Conservation (phyloP, 163 green algal species). For the Trebouxia gelatinosa region DNA sequence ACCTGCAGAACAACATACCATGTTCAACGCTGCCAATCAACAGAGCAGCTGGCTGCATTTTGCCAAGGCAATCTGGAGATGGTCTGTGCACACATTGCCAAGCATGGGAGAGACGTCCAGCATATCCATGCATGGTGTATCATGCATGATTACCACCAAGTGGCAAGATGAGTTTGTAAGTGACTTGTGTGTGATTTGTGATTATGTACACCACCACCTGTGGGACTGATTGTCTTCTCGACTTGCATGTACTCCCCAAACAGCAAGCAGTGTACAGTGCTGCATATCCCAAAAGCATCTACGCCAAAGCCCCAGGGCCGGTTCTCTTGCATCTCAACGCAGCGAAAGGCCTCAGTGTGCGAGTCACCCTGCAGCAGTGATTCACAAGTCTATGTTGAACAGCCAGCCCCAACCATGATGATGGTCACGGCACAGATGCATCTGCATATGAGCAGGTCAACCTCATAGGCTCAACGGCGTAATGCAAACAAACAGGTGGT, state of each 20-base stretch:
- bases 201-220: no score
- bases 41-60: not conserved
- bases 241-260: slow-evolving; percentile 55
- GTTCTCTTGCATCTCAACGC: slow-evolving; percentile 53
- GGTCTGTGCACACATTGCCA: no score
- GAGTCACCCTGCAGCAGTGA: slow-evolving; percentile 41
- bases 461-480: no score
- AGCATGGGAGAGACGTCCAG: not conserved
- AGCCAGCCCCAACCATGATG: no score
- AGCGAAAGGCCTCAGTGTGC: slow-evolving; percentile 49
- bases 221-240: slow-evolving; percentile 29
- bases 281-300: slow-evolving; percentile 42
- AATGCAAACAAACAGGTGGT: no score
- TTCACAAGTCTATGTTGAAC: not conserved
- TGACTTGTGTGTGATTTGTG: no score
- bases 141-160: not conserved
- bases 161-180: not conserved
- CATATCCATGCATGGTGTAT: not conserved
- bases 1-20: no score
- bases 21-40: no score
- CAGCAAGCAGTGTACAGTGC: slow-evolving; percentile 42
- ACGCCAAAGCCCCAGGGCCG: slow-evolving; percentile 44
- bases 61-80: not conserved
- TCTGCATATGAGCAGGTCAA: no score
- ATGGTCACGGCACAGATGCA: no score